phyloP scores from a whole-genome alignment of 2,329 filamentous ascomycete genomes.

The Penicillium sp. region DNA sequence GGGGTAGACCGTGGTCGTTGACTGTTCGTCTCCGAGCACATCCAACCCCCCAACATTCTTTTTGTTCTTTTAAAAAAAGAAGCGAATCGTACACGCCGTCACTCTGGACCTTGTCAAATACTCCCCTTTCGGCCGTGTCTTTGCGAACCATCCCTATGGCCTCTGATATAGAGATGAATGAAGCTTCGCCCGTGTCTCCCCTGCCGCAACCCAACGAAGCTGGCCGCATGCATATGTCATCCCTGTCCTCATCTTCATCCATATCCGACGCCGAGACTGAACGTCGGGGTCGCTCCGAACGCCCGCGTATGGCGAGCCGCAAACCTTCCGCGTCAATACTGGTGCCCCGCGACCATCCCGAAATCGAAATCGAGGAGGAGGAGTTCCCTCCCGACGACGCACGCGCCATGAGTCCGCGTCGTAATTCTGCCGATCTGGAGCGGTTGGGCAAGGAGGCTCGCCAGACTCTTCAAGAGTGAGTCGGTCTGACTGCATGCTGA shows the following conservation, averaged over 20 bases:
- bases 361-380: conserved; percentile 67
- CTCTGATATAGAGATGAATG: conserved; percentile 35
- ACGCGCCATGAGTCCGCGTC: conserved; percentile 85
- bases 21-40: conserved; percentile 11
- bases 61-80: neutral
- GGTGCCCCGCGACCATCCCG: conserved; percentile 69
- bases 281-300: conserved; percentile 45
- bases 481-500: conserved; percentile 12
- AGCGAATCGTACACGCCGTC: conserved; percentile 4
- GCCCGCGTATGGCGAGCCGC: conserved; percentile 66
- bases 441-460: conserved; percentile 78
- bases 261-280: conserved; percentile 46
- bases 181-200: conserved; percentile 37
- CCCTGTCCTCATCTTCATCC: conserved; percentile 46
- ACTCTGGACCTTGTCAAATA: conserved; percentile 21
- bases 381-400: conserved; percentile 83
- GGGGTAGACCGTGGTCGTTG: conserved; percentile 33
- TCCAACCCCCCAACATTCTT: neutral
- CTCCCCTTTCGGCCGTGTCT: conserved; percentile 13
- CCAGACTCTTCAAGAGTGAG: conserved; percentile 58
- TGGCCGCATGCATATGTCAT: conserved; percentile 39
- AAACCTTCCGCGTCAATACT: conserved; percentile 81
- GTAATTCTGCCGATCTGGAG: conserved; percentile 87
- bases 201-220: conserved; percentile 39
- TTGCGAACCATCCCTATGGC: conserved; percentile 31